Conservation (phyloP, 306 rosid species). For the Cicer arietinum region DNA sequence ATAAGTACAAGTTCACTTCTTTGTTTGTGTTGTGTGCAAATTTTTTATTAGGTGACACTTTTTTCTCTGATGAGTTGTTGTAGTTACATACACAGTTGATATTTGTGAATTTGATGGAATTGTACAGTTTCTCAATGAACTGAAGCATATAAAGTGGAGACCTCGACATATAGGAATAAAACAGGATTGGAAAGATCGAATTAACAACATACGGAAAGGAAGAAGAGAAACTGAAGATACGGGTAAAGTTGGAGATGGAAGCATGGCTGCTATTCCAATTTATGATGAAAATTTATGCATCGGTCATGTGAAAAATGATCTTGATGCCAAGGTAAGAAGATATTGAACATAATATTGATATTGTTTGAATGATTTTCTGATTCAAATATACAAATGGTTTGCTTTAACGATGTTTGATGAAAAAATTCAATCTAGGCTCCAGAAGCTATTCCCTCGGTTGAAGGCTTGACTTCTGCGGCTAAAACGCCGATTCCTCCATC, state of each 20-base stretch:
- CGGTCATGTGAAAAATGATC: constrained; percentile 66
- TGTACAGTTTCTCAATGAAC: constrained; percentile 59
- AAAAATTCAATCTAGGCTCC: constrained; percentile 53
- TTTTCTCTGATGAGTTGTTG: constrained; percentile 14
- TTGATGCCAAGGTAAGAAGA: constrained; percentile 73
- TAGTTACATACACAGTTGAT: not conserved
- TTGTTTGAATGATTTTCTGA: constrained; percentile 22
- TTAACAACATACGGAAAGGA: constrained; percentile 70
- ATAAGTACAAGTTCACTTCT: constrained; percentile 18
- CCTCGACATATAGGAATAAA: constrained; percentile 70
- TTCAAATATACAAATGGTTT: constrained; percentile 29
- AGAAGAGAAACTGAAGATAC: constrained; percentile 66
- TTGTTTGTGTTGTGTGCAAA: constrained; percentile 11
- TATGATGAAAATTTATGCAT: constrained; percentile 71
- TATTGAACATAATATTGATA: constrained; percentile 25
- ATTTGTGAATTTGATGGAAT: constrained; percentile 42
- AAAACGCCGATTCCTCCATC: constrained; percentile 66
- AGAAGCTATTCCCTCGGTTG: constrained; percentile 67
- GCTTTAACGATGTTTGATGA: constrained; percentile 38
- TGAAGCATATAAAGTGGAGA: constrained; percentile 73
- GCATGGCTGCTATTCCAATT: constrained; percentile 58
- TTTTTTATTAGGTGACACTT: constrained; percentile 11
- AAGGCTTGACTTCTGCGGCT: constrained; percentile 60
- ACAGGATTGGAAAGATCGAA: constrained; percentile 88
- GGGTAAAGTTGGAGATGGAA: constrained; percentile 57